Evolutionary conservation across 805 yeast species (phyloP).

Genomic region (Hemisphaericaspora nanyangensis): DNA sequence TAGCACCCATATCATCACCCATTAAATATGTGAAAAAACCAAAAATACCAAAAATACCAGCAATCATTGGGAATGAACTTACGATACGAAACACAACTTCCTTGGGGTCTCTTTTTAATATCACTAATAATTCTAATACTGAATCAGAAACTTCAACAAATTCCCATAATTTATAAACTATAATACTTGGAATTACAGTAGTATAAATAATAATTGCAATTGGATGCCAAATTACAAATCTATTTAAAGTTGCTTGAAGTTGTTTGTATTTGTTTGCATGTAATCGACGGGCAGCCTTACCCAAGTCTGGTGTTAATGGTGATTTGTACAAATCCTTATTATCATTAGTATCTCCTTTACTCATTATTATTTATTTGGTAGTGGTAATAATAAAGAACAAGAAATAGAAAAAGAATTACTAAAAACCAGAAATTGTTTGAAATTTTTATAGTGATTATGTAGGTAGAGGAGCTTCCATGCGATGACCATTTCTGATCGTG

Average conservation of each 20-base stretch:
- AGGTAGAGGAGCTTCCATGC: no score
- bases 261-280: constrained; percentile 58
- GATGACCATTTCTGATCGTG: no score
- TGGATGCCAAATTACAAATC: constrained; percentile 44
- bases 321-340: constrained; percentile 35
- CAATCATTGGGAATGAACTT: constrained; percentile 33
- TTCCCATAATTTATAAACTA: constrained; percentile 24
- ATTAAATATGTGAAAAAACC: constrained; percentile 37
- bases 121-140: constrained; percentile 23
- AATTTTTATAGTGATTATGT: no score
- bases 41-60: constrained; percentile 33
- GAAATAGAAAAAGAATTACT: no score
- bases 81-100: constrained; percentile 23
- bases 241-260: constrained; percentile 46
- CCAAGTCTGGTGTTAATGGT: constrained; percentile 50
- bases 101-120: constrained; percentile 15
- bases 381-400: no score
- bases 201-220: constrained; percentile 26
- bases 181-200: constrained; percentile 15
- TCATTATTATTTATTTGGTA: no score
- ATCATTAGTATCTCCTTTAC: not conserved
- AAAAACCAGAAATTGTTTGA: no score
- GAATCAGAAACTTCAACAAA: constrained; percentile 28
- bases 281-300: constrained; percentile 58
- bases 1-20: constrained; percentile 45